Conservation (phyloP, 2,329 filamentous ascomycete species). For the Epichloe sibirici region DNA sequence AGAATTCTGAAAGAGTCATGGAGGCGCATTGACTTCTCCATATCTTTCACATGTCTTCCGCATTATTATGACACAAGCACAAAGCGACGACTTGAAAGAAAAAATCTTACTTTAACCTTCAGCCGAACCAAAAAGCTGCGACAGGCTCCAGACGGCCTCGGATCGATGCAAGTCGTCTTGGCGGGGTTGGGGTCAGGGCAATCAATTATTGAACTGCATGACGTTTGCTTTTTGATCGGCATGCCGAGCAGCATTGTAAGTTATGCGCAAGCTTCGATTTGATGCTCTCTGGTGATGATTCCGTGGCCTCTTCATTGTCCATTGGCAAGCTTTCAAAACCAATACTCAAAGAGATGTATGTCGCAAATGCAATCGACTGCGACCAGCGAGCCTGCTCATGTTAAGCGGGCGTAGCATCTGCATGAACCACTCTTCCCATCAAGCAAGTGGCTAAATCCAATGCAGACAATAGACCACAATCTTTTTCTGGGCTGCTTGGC, state of each 20-base stretch:
- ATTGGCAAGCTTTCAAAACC: neutral
- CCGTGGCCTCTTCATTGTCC: neutral
- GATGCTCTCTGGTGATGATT: neutral
- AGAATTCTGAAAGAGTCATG: neutral
- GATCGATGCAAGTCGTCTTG: neutral
- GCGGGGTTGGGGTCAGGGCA: neutral
- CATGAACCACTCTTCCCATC: neutral
- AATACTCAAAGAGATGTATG: neutral
- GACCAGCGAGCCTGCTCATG: neutral
- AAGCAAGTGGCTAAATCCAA: neutral
- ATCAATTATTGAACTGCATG: neutral
- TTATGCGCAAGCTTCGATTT: neutral
- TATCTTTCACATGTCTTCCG: neutral
- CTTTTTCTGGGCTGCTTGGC: neutral
- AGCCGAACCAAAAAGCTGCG: neutral
- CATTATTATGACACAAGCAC: neutral
- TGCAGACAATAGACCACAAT: neutral
- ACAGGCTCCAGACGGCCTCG: neutral
- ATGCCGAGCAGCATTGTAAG: neutral
- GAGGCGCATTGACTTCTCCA: neutral
- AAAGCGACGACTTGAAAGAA: neutral
- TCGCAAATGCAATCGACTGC: neutral
- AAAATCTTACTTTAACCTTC: neutral
- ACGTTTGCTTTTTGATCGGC: neutral
- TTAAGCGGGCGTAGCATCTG: neutral